Evolutionary conservation across 139 green algal species (phyloP).

Genomic region (Nannochloris sp.): DNA sequence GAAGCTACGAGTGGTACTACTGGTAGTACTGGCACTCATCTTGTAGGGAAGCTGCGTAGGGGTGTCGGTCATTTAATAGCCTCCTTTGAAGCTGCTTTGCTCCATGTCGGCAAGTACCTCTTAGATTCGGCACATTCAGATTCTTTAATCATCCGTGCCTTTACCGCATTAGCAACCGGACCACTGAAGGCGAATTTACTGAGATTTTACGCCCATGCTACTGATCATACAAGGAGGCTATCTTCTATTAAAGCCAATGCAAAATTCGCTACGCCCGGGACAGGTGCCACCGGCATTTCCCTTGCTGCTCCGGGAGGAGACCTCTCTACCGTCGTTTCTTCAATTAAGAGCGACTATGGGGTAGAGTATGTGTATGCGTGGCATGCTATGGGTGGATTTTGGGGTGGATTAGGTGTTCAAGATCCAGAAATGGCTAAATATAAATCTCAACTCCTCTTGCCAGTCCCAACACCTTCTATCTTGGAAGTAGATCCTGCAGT

Average conservation of each 20-base stretch:
- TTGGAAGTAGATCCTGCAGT: conserved; percentile 40
- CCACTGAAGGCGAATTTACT: conserved; percentile 46
- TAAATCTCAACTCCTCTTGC: conserved; percentile 17
- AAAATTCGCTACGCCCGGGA: conserved; percentile 57
- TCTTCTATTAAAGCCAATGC: conserved; percentile 65
- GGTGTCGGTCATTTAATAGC: conserved; percentile 29
- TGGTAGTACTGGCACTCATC: background rate
- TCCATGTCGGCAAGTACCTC: conserved; percentile 60
- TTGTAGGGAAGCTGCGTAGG: background rate
- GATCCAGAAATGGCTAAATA: conserved; percentile 9
- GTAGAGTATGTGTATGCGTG: conserved; percentile 78
- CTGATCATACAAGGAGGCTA: conserved; percentile 76
- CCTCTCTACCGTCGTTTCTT: conserved; percentile 49
- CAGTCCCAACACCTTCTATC: conserved; percentile 24
- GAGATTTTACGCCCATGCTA: conserved; percentile 49
- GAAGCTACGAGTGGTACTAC: background rate
- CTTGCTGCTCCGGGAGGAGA: conserved; percentile 13
- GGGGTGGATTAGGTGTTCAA: conserved; percentile 9
- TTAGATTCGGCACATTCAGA: conserved; percentile 51
- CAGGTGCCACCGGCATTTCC: conserved; percentile 1
- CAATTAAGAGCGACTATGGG: conserved; percentile 40
- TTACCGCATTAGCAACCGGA: conserved; percentile 10
- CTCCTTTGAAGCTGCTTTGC: conserved; percentile 39
- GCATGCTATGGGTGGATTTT: conserved; percentile 75
- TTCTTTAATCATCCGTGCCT: conserved; percentile 29